Conservation (phyloP, 2,329 filamentous ascomycete species). For the Massarina eburnea region DNA sequence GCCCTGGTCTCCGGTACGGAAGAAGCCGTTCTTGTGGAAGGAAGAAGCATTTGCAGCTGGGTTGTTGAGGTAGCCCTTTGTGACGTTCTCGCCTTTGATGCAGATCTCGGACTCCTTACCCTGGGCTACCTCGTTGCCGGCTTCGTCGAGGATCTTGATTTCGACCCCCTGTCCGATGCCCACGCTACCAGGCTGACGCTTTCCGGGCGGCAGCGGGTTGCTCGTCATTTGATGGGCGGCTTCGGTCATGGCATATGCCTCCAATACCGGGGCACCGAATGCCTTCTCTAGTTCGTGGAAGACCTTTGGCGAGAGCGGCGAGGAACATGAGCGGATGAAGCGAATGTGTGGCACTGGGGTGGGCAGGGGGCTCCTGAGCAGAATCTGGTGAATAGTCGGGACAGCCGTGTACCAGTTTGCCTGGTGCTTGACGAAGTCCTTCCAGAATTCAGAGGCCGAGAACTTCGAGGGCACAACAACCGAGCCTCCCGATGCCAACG, state of each 20-base stretch:
- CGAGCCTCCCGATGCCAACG: constrained; percentile 73
- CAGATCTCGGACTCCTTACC: constrained; percentile 80
- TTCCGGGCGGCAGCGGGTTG: constrained; percentile 61
- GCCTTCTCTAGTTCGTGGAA: constrained; percentile 77
- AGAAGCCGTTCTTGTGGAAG: constrained; percentile 76
- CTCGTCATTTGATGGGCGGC: constrained; percentile 85
- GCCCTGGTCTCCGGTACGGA: constrained; percentile 86
- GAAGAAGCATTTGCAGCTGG: constrained; percentile 71
- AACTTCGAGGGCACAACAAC: constrained; percentile 78
- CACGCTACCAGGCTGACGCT: constrained; percentile 79
- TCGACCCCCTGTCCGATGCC: constrained; percentile 83
- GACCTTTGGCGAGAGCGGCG: constrained; percentile 76
- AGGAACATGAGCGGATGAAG: constrained; percentile 87
- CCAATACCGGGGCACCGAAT: constrained; percentile 78
- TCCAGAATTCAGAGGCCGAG: constrained; percentile 82
- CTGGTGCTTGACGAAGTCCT: constrained; percentile 69
- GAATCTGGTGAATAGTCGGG: constrained; percentile 89
- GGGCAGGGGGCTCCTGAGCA: constrained; percentile 73
- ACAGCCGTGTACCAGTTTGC: constrained; percentile 94
- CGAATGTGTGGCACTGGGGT: constrained; percentile 71
- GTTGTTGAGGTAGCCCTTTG: constrained; percentile 84
- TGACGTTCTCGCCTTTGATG: constrained; percentile 80
- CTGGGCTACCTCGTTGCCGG: constrained; percentile 67
- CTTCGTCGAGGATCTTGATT: constrained; percentile 72
- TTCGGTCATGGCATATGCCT: constrained; percentile 93